Evolutionary conservation across 75 land plant genomes (phyloP), one percentile per base, ranked within the genome.

Genomic region (Isoetes taiwanensis): DNA sequence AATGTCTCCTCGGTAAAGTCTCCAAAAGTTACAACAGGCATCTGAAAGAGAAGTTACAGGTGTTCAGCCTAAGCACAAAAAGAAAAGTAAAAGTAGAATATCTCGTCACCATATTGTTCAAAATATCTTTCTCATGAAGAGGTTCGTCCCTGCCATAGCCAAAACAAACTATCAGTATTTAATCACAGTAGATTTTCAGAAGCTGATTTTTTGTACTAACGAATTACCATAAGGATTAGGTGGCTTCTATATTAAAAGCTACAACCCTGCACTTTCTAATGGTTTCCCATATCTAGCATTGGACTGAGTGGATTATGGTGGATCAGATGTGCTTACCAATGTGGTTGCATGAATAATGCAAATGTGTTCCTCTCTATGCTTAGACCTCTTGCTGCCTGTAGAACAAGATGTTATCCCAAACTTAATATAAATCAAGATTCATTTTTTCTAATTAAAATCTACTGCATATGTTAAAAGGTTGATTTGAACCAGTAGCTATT

Each of bases 341-440:
- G 78, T 29, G 99, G 99, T 56, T 93, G 96, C 96, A 93, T 87
- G 66, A 93, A 93, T 4, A 93, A 60, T 37, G 99, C 99, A 84
- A 84, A 88, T 57, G 99, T 93, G 63, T 84, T 84, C 4, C 99
- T 75, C 28, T 76, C 74, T 34, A 93, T 61, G 31, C 84, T 82
- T 53, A 62, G 19, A 56, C 77, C 78, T 48, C 35, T 68, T 25
- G 90, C 75, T 16, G 90, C 79, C 95, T 86, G 62, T 11, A 43
- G 17, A n/a, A 52, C 61, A 16, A 10, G 24, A 9, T 9, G 16
- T 23, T 17, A 0, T 31, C n/a, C 32, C 30, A 16, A 32, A 31
- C 27, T 6, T 20, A 54, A 56, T 16, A 31, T 2, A 1, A 0
- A 31, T 10, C 19, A 43, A n/a, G n/a, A n/a, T n/a, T n/a, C n/a